Evolutionary conservation across 805 yeast genomes (phyloP), one percentile per base, ranked within the genome.

Genomic region (Kluyveromyces dobzhanskii): DNA sequence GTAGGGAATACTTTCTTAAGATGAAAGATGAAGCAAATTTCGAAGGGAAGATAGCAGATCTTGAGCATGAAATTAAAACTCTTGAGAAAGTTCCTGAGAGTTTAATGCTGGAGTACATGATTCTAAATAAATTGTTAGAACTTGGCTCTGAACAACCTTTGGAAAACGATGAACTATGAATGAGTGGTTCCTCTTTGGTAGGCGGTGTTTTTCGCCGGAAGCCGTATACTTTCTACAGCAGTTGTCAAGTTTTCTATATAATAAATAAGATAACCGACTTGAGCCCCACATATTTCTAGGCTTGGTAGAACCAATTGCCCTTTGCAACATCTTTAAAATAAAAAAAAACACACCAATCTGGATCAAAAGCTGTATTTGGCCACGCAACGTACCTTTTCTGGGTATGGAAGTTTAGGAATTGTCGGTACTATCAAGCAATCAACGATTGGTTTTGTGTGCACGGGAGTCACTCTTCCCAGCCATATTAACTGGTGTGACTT

Each of bases 381-480:
- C 59, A 54, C 65, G 70, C 65, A 74, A 71, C 62, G 78, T 73
- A 44, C 70, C 64, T 41, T 66, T 66, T 59, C 97, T 65, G 41
- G 85, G 71, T 48, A 76, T 58, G 36, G 80, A 74, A 13, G 85
- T 79, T 73, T 84, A 3, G 86, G 87, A 43, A 70, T 73, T 1
- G 79, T 81, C 4, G 78, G 80, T 5, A 76, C 68, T 13, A 82
- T 50, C 27, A 92, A 70, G 9, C 94, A 78, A 48, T 86, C 83
- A 38, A 85, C 84, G 7, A 90, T 76, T 2, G 83, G 80, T 41
- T 71, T 70, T 17, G 80, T 83, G 51, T 85, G 84, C 37, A 70
- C 68, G 3, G 97, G 97, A 3, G 75, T 69, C 40, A 94, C 80
- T 44, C 90, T 71, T 1, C 94, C 98, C 54, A 85, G 65, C 97